Conservation (phyloP, 768 basidiomycete genomes). For the Trametes meyenii region DNA sequence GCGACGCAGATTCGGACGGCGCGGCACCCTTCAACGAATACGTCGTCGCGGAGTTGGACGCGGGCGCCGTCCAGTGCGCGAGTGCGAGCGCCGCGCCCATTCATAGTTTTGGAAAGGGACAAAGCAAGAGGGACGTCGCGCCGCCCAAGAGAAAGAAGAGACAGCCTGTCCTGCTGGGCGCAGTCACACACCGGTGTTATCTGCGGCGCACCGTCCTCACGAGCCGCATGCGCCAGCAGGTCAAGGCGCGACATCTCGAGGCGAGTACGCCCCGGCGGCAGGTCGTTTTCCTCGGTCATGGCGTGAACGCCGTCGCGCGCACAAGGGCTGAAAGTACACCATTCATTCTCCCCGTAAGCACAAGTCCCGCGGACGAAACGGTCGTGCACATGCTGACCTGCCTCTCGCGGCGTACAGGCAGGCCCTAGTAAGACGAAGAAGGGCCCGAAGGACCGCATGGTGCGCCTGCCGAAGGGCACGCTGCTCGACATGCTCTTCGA, state of each 20-base stretch:
- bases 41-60: constrained; percentile 73
- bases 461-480: constrained; percentile 81
- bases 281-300: constrained; percentile 71
- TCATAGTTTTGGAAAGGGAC: constrained; percentile 44
- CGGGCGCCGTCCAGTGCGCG: background rate
- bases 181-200: constrained; percentile 75
- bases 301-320: constrained; percentile 48
- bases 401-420: constrained; percentile 50
- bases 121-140: constrained; percentile 43
- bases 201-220: constrained; percentile 63
- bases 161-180: constrained; percentile 69
- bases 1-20: constrained; percentile 67
- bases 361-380: background rate
- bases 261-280: constrained; percentile 67
- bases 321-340: constrained; percentile 39
- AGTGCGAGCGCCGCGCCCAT: background rate
- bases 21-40: constrained; percentile 62
- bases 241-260: constrained; percentile 64
- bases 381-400: no score
- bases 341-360: background rate
- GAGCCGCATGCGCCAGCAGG: constrained; percentile 65
- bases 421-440: constrained; percentile 65
- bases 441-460: constrained; percentile 75
- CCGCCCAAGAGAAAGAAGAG: constrained; percentile 24
- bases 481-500: constrained; percentile 78